Base-by-base conservation (phyloP, 2,329 filamentous ascomycete genomes). In the Phialophora macrospora region DNA sequence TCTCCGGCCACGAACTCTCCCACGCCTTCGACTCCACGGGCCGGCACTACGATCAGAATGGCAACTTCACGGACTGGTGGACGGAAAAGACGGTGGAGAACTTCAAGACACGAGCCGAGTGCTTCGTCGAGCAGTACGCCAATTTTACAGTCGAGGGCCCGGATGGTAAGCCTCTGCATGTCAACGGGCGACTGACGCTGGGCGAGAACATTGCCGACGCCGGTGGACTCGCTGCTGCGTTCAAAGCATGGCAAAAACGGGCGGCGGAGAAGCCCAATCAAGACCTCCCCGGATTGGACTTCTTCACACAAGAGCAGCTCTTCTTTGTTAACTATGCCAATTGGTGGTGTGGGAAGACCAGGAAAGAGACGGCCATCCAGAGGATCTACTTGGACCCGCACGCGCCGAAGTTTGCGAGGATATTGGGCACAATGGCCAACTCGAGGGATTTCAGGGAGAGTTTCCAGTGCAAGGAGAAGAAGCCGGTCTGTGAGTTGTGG, bases 201-300 rank as follows among this genome's bases (percentile, higher is more conserved):
- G 86, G 85, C 22, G 89, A 91, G 77, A 91, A 91, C 73, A 88
- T 91, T 72, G 88, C 88, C 1, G 89, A 91, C 74, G 86, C 88
- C 0, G 88, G 88, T 17, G 89, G 89, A 14, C 74, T 91, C 0
- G 81, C 83, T 7, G 85, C 87, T 0, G 81, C 87, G 0, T 91
- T 85, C 73, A 79, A 83, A 26, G 88, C 88, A 0, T 92, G 89
- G 88, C 84, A 87, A 74, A 84, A 83, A 68, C 82, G 83, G 11
- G 83, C 85, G 34, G 75, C 79, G 1, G 77, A 82, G 44, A 81
- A 80, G n/a, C 80, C 84, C 0, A 83, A 84, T 64, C 72, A 81
- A 72, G 74, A 81, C 46, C 80, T 91, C 17, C 88, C 87, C 0
- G 88, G 88, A 0, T 74, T 91, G 6, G 81, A 85, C 3, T 70